Conservation (phyloP, 495 filamentous ascomycete genomes). For the Aspergillus cavernicola region DNA sequence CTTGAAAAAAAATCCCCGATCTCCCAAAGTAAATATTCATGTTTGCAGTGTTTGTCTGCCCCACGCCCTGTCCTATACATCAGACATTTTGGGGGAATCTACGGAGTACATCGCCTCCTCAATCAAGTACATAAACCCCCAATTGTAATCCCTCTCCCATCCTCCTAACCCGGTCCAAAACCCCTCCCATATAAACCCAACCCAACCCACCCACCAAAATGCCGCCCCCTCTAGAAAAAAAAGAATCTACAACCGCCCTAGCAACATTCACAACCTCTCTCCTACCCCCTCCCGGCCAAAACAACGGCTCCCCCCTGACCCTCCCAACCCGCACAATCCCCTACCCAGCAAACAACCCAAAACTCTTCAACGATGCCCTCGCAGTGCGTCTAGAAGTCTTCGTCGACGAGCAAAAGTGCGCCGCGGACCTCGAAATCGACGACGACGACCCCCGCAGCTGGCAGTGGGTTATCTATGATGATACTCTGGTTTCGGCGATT, state of each 20-base stretch:
- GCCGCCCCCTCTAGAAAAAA: neutral
- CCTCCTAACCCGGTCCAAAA: too few species aligned
- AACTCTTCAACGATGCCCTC: constrained; percentile 73
- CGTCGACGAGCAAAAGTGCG: constrained; percentile 67
- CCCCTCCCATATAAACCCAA: too few species aligned
- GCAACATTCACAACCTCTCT: constrained; percentile 18
- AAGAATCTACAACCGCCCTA: neutral
- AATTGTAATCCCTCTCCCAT: too few species aligned
- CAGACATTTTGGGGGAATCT: too few species aligned
- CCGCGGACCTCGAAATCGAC: constrained; percentile 70
- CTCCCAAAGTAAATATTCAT: too few species aligned
- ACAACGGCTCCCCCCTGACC: constrained; percentile 7
- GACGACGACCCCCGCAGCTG: constrained; percentile 70
- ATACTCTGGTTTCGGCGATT: neutral
- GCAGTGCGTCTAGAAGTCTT: constrained; percentile 73
- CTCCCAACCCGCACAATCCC: constrained; percentile 21
- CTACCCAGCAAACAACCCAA: constrained; percentile 41
- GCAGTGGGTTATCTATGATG: constrained; percentile 74
- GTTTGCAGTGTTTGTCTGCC: constrained; percentile 28
- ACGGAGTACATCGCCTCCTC: too few species aligned
- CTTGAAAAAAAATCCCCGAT: constrained; percentile 12
- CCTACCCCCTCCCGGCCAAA: constrained; percentile 24
- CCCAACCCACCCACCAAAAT: too few species aligned
- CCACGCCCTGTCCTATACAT: too few species aligned
- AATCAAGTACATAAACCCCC: too few species aligned